These are phyloP conservation scores for Hypoxylon sp. DNA, from an alignment of 2,329 filamentous ascomycete species.

Conservation along the genomic window DNA sequence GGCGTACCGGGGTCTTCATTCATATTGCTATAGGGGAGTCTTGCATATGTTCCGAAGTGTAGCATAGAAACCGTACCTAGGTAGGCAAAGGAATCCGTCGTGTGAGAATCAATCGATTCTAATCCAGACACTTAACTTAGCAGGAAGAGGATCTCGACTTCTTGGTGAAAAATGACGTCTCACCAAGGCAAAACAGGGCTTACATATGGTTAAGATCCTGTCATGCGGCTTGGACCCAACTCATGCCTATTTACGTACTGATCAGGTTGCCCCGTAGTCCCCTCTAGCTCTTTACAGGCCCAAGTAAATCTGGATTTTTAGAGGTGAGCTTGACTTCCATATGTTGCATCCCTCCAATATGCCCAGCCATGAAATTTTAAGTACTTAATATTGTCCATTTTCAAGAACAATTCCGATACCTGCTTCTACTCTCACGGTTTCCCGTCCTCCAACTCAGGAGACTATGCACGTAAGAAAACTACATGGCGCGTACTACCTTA, in stretches of 20 bases:
- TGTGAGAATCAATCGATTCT: background rate
- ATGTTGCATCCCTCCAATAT: too few species aligned
- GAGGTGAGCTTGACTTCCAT: too few species aligned
- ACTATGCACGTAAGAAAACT: background rate
- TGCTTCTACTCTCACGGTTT: background rate
- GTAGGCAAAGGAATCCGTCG: constrained; percentile 6
- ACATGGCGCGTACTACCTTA: background rate
- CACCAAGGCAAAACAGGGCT: background rate
- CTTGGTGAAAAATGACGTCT: background rate
- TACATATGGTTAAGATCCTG: background rate
- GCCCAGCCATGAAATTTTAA: too few species aligned
- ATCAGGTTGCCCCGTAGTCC: too few species aligned
- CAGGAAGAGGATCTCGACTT: background rate
- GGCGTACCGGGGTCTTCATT: constrained; percentile 32
- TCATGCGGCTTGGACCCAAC: background rate
- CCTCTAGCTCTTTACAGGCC: too few species aligned
- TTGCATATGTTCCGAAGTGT: constrained; percentile 12
- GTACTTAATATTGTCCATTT: background rate
- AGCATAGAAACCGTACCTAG: constrained; percentile 15
- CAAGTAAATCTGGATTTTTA: background rate
- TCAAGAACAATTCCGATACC: background rate
- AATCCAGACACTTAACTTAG: background rate
- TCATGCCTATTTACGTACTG: background rate
- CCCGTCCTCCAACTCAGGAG: background rate
- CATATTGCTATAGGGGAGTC: constrained; percentile 26